These are phyloP conservation scores for Eudorina sp. DNA, from an alignment of 139 green algal genomes.

Conservation along the genomic window DNA sequence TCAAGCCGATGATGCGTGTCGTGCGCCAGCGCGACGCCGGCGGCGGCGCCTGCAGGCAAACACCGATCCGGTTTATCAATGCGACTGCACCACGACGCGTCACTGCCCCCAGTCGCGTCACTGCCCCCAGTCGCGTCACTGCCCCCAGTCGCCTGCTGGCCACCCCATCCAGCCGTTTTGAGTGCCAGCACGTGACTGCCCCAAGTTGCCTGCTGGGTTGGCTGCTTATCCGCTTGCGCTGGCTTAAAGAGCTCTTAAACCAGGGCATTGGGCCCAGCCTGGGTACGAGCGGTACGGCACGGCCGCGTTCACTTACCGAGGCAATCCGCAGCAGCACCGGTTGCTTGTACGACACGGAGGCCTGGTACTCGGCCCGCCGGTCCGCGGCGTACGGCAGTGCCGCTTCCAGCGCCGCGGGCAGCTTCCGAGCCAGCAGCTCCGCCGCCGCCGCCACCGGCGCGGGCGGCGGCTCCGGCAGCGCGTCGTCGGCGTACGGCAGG, in stretches of 20 bases:
- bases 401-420: conserved; percentile 1
- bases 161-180: no score
- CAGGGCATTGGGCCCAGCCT: no score
- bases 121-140: no score
- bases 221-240: no score
- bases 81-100: not conserved
- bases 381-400: not conserved
- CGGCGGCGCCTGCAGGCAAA: not conserved
- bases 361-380: not conserved
- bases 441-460: not conserved
- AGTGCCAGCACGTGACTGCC: no score
- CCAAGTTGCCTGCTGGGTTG: no score
- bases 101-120: no score
- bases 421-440: not conserved
- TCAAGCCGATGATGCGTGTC: not conserved
- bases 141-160: no score
- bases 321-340: not conserved
- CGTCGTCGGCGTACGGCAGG: conserved; percentile 19
- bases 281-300: not conserved
- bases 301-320: not conserved
- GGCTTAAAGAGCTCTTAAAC: no score
- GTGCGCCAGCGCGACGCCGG: not conserved
- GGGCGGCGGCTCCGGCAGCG: not conserved
- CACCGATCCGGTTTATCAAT: not conserved
- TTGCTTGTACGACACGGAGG: not conserved